phyloP scores from a whole-genome alignment of 768 basidiomycete species.

The Suillus ampliporus region DNA sequence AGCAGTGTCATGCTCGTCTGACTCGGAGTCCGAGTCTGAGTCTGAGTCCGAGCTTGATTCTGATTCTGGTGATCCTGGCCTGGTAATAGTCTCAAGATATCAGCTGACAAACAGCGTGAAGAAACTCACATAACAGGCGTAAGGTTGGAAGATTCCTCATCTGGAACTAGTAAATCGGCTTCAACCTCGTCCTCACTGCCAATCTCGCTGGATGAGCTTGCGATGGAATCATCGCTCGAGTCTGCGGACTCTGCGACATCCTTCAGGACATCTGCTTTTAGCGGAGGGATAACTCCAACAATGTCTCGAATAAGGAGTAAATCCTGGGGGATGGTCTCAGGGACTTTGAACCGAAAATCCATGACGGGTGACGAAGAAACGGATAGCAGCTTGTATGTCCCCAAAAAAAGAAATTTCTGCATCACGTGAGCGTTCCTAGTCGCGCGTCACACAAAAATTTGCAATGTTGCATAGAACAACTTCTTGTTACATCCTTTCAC shows the following conservation, averaged over 20 bases:
- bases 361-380: slow-evolving; percentile 14
- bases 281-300: slow-evolving; percentile 45
- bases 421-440: slow-evolving; percentile 9
- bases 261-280: slow-evolving; percentile 1
- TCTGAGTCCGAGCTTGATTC: slow-evolving; percentile 41
- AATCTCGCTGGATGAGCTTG: slow-evolving; percentile 56
- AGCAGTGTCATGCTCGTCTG: slow-evolving; percentile 27
- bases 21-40: slow-evolving; percentile 25
- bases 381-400: neutral
- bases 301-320: slow-evolving; percentile 74
- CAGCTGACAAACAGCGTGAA: slow-evolving; percentile 16
- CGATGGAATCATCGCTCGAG: slow-evolving; percentile 51
- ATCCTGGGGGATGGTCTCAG: slow-evolving; percentile 71
- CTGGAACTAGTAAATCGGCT: slow-evolving; percentile 56
- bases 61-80: slow-evolving; percentile 42
- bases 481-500: neutral
- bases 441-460: slow-evolving; percentile 3
- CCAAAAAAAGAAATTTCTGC: slow-evolving; percentile 2
- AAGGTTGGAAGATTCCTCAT: slow-evolving; percentile 40
- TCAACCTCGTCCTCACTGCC: slow-evolving; percentile 79
- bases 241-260: slow-evolving; percentile 11
- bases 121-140: slow-evolving; percentile 30
- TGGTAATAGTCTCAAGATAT: slow-evolving; percentile 30
- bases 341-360: slow-evolving; percentile 58
- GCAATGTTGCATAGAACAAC: too few species aligned